Evolutionary conservation across 257 asterid species (phyloP).

Genomic region (Salvia hispanica): DNA sequence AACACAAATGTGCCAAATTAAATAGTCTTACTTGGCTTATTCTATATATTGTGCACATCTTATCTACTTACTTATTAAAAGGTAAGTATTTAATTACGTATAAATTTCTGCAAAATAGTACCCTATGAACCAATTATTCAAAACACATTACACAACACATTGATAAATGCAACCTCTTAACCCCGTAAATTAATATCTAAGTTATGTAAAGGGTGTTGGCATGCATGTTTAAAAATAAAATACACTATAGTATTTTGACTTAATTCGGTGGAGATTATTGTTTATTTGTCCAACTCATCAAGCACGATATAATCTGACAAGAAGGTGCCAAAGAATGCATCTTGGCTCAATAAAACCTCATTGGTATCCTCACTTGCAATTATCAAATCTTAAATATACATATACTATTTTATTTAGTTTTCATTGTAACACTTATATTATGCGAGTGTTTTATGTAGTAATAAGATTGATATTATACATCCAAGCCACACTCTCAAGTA

Average conservation of each 20-base stretch:
- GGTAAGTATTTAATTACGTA: too few relatives aligned
- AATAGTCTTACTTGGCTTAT: background rate
- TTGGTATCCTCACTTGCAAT: conserved; percentile 33
- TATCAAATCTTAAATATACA: background rate
- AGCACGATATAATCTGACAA: conserved; percentile 61
- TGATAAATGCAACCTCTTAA: background rate
- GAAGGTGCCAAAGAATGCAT: conserved; percentile 57
- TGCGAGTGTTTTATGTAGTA: background rate
- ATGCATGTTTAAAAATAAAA: background rate
- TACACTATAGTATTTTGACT: conserved; percentile 34
- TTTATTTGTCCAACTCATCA: conserved; percentile 29
- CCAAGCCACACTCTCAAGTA: too few relatives aligned
- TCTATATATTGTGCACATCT: background rate
- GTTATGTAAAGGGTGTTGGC: background rate
- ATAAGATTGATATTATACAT: too few relatives aligned
- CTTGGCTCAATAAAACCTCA: conserved; percentile 32
- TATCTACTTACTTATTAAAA: background rate
- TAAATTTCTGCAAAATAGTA: too few relatives aligned
- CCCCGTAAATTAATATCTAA: background rate
- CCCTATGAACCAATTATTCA: background rate
- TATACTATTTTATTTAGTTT: too few relatives aligned
- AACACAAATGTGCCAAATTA: background rate
- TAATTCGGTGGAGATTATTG: background rate
- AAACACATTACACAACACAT: background rate
- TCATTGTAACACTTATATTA: background rate